phyloP scores from a whole-genome alignment of 306 rosid species.

The Cicer bijugum region DNA sequence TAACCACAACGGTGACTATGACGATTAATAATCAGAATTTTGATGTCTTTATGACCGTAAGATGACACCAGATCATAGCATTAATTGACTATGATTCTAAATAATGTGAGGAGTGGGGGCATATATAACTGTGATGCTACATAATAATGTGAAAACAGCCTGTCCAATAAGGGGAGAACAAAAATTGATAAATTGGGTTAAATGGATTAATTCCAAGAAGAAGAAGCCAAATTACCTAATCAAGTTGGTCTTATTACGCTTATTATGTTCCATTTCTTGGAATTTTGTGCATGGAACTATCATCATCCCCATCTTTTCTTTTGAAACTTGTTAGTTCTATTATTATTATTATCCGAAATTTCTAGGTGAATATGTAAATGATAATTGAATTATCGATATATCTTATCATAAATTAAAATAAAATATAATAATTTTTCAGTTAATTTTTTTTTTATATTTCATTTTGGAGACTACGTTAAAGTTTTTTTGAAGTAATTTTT shows the following conservation, averaged over 20 bases:
- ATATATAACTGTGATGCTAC: constrained; percentile 20
- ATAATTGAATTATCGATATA: too few species aligned
- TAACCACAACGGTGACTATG: too few species aligned
- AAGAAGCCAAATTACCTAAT: constrained; percentile 59
- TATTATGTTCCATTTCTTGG: constrained; percentile 58
- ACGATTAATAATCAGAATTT: too few species aligned
- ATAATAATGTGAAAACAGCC: constrained; percentile 12
- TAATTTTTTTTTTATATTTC: neutral
- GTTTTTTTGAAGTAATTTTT: neutral
- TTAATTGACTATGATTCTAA: too few species aligned
- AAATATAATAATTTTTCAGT: neutral
- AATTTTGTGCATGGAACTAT: constrained; percentile 45
- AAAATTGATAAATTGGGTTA: constrained; percentile 34
- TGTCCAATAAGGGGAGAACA: constrained; percentile 4
- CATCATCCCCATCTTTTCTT: constrained; percentile 8
- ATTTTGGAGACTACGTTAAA: neutral
- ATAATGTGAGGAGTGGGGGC: neutral
- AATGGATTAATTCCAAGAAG: constrained; percentile 52
- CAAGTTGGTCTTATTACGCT: constrained; percentile 57
- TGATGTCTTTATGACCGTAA: too few species aligned
- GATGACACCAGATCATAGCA: too few species aligned
- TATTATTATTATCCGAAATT: constrained; percentile 32
- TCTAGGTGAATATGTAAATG: neutral
- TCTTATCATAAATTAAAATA: too few species aligned
- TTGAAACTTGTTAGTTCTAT: constrained; percentile 2